These are phyloP conservation scores for Neurospora sp. DNA, from an alignment of 495 filamentous ascomycete species.

Conservation along the genomic window DNA sequence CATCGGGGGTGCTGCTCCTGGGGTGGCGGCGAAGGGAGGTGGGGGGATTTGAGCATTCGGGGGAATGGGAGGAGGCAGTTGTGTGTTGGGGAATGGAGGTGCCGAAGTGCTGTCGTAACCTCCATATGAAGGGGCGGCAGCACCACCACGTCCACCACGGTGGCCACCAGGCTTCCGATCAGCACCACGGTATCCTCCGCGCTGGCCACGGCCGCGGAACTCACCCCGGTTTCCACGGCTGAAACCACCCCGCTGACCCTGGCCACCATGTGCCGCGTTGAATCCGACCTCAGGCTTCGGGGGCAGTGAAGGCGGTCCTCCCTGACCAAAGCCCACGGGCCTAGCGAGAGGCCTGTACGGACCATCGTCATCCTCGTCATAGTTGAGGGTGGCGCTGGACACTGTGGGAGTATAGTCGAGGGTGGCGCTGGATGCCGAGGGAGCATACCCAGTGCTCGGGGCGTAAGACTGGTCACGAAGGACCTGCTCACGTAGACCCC, in stretches of 20 bases:
- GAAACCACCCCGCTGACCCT: slow-evolving; percentile 19
- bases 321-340: slow-evolving; percentile 44
- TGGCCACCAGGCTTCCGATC: slow-evolving; percentile 22
- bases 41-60: slow-evolving; percentile 9
- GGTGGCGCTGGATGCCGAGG: slow-evolving; percentile 19
- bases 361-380: slow-evolving; percentile 57
- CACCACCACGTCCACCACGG: slow-evolving; percentile 3
- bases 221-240: slow-evolving; percentile 30
- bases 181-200: slow-evolving; percentile 29
- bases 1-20: background rate
- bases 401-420: slow-evolving; percentile 13
- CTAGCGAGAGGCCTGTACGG: slow-evolving; percentile 60
- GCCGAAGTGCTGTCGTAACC: slow-evolving; percentile 1
- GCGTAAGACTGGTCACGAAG: background rate
- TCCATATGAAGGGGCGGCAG: slow-evolving; percentile 1
- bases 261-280: slow-evolving; percentile 6
- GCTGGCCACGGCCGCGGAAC: slow-evolving; percentile 31
- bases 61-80: slow-evolving; percentile 1
- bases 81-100: slow-evolving; percentile 1
- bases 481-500: slow-evolving; percentile 9
- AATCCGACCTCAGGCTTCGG: slow-evolving; percentile 12
- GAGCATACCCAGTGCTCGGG: background rate
- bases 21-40: slow-evolving; percentile 5
- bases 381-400: slow-evolving; percentile 21
- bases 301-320: slow-evolving; percentile 28